Conservation (phyloP, 768 basidiomycete species). For the Suillus brevipes region DNA sequence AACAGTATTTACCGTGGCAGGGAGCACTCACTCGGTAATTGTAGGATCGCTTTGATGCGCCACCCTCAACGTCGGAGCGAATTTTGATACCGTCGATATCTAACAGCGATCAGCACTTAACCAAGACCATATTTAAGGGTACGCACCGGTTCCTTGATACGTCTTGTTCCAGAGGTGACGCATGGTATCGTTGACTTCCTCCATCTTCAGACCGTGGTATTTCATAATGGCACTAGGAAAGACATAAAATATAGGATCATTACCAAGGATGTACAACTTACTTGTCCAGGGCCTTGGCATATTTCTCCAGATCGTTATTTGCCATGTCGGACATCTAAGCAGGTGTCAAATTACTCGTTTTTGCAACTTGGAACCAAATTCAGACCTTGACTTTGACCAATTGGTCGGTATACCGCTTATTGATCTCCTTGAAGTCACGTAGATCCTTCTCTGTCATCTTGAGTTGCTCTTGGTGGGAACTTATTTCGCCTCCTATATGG, state of each 20-base stretch:
- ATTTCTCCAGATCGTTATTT: constrained; percentile 95
- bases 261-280: constrained; percentile 37
- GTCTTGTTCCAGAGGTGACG: constrained; percentile 98
- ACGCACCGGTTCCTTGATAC: constrained; percentile 93
- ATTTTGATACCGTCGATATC: constrained; percentile 99
- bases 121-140: constrained; percentile 11
- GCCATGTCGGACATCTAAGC: constrained; percentile 94
- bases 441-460: constrained; percentile 68
- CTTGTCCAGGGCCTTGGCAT: constrained; percentile 96
- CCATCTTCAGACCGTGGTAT: constrained; percentile 97
- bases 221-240: constrained; percentile 90
- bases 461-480: constrained; percentile 66
- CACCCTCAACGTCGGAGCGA: constrained; percentile 89
- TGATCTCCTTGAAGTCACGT: constrained; percentile 83
- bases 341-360: not conserved
- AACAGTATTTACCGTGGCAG: constrained; percentile 6
- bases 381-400: constrained; percentile 90
- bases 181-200: constrained; percentile 98
- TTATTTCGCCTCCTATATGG: constrained; percentile 82
- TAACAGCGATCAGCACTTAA: constrained; percentile 33
- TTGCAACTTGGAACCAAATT: not conserved
- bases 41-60: constrained; percentile 88
- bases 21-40: constrained; percentile 79
- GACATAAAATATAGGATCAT: constrained; percentile 16
- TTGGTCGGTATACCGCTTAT: constrained; percentile 85